Conservation (phyloP, 148 eudicot genomes). For the Camellia granthamiana region DNA sequence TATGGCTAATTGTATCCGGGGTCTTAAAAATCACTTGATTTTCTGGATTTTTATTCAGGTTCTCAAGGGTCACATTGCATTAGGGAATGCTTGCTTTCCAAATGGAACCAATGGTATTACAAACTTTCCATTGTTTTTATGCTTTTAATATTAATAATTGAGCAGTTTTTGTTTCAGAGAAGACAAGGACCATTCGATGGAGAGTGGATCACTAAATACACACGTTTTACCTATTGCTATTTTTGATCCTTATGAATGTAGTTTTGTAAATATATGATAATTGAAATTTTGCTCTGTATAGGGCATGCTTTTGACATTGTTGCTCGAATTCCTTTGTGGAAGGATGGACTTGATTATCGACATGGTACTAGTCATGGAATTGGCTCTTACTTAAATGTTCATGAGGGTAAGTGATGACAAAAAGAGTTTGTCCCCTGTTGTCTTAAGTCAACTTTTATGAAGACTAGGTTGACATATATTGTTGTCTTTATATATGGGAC, state of each 20-base stretch:
- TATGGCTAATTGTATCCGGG: neutral
- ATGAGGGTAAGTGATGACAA: slow-evolving; percentile 65
- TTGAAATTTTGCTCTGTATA: slow-evolving; percentile 17
- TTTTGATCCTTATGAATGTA: neutral
- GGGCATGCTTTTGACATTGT: slow-evolving; percentile 86
- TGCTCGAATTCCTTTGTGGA: slow-evolving; percentile 93
- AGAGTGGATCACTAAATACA: slow-evolving; percentile 1
- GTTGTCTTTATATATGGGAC: slow-evolving; percentile 21
- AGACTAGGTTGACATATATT: neutral
- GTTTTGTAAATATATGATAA: neutral
- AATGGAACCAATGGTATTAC: slow-evolving; percentile 84
- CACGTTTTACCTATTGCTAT: neutral
- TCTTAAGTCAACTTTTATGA: neutral
- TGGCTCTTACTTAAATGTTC: slow-evolving; percentile 88
- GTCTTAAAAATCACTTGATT: neutral
- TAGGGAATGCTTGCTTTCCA: slow-evolving; percentile 89
- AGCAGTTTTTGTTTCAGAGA: neutral
- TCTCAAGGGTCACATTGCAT: slow-evolving; percentile 83
- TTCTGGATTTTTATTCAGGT: slow-evolving; percentile 49
- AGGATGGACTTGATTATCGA: slow-evolving; percentile 91
- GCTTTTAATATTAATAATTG: slow-evolving; percentile 4
- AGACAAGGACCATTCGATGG: neutral
- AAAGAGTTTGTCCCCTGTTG: neutral
- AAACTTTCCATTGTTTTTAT: neutral
- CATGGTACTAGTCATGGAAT: slow-evolving; percentile 98